Evolutionary conservation across 345 rosid genomes (phyloP).

Genomic region (Trapa bicornis): DNA sequence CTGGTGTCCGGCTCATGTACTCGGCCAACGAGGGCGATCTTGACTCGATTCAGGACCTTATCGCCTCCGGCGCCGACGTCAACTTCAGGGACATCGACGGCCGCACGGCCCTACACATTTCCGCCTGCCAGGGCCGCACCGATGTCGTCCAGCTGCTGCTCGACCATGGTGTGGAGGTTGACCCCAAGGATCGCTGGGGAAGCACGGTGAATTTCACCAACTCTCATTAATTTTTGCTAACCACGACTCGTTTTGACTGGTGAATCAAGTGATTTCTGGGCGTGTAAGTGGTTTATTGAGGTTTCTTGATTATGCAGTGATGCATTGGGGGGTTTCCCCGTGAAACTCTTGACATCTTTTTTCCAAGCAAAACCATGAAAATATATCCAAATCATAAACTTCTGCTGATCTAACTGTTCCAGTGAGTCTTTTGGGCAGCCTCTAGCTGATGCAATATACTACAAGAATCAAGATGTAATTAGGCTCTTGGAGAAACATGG

Average conservation of each 20-base stretch:
- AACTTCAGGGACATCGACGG: conserved; percentile 57
- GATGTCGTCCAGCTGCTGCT: conserved; percentile 58
- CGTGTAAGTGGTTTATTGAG: background rate
- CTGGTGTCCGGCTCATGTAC: conserved; percentile 61
- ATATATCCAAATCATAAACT: conserved; percentile 8
- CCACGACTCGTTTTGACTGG: background rate
- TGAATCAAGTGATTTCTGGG: background rate
- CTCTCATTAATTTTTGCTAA: conserved; percentile 17
- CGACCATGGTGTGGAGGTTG: conserved; percentile 42
- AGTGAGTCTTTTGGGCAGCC: conserved; percentile 35
- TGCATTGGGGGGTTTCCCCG: too few relatives aligned
- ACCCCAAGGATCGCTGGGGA: conserved; percentile 81
- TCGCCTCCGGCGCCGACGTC: conserved; percentile 54
- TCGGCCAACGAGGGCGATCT: conserved; percentile 64
- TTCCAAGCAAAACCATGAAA: background rate
- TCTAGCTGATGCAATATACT: conserved; percentile 71
- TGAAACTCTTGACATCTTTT: background rate
- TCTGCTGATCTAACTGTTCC: conserved; percentile 14
- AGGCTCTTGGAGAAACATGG: conserved; percentile 67
- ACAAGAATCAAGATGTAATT: conserved; percentile 59
- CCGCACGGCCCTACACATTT: conserved; percentile 70
- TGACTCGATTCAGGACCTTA: conserved; percentile 44
- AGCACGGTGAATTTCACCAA: conserved; percentile 52
- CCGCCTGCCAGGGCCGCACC: conserved; percentile 61
- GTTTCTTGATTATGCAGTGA: background rate